Evolutionary conservation across 1,284 basidiomycete genomes (phyloP).

Genomic region (Malassezia yamatoensis): DNA sequence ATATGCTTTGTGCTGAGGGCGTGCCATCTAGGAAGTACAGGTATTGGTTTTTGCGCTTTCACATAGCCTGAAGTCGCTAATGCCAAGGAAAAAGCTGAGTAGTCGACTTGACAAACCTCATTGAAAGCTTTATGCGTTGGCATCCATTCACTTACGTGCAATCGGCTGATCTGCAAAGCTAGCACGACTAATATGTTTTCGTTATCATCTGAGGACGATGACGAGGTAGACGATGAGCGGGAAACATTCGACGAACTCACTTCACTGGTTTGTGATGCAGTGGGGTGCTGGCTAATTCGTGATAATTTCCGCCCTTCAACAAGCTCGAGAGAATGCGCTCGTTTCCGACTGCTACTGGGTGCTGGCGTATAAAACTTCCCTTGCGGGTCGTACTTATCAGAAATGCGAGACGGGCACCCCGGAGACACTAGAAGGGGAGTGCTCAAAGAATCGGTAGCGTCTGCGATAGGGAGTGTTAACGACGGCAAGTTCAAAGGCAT

Average conservation of each 20-base stretch:
- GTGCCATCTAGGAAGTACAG: neutral
- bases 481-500: too few relatives aligned
- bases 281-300: neutral
- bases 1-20: neutral
- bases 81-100: too few relatives aligned
- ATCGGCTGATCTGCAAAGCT: neutral
- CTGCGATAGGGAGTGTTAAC: too few relatives aligned
- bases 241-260: neutral
- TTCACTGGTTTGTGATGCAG: slow-evolving; percentile 1
- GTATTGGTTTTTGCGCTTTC: too few relatives aligned
- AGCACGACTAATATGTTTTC: neutral
- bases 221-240: neutral
- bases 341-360: neutral
- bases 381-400: slow-evolving; percentile 15
- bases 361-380: slow-evolving; percentile 13
- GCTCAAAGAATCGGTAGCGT: too few relatives aligned
- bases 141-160: slow-evolving; percentile 1
- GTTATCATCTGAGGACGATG: neutral
- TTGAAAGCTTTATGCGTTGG: neutral
- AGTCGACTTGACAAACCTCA: too few relatives aligned
- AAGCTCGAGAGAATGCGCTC: neutral
- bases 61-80: too few relatives aligned
- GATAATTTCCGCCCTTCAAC: neutral
- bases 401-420: neutral
- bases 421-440: neutral